These are phyloP conservation scores for Rhizoclosmatium globosum DNA, from an alignment of 192 early-diverging fungal genomes.

Conservation along the genomic window DNA sequence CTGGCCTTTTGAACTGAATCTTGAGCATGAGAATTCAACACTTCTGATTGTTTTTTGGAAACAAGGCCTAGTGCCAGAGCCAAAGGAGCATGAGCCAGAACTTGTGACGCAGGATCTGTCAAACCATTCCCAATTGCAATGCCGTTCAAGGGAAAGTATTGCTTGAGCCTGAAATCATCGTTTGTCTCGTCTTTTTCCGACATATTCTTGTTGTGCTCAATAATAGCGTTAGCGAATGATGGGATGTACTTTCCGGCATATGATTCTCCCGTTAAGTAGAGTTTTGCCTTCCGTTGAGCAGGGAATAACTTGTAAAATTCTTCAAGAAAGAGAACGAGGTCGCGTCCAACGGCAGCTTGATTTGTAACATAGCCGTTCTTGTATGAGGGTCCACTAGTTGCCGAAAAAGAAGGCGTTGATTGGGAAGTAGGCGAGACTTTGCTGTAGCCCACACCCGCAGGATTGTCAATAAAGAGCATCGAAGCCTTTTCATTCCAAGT, in stretches of 20 bases:
- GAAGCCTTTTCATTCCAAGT: constrained; percentile 78
- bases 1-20: constrained; percentile 52
- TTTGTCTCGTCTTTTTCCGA: not conserved
- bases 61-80: constrained; percentile 67
- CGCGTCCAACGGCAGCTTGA: constrained; percentile 71
- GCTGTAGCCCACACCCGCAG: constrained; percentile 77
- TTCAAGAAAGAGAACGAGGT: constrained; percentile 75
- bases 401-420: not conserved
- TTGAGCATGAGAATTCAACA: constrained; percentile 48
- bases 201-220: constrained; percentile 58
- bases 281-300: constrained; percentile 58
- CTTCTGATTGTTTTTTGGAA: constrained; percentile 44
- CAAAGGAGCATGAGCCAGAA: constrained; percentile 64
- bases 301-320: constrained; percentile 76
- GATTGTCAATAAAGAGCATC: constrained; percentile 83
- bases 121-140: constrained; percentile 71
- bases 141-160: constrained; percentile 54
- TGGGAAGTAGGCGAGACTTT: constrained; percentile 27
- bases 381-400: not conserved
- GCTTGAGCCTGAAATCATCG: not conserved
- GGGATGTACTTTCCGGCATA: constrained; percentile 73
- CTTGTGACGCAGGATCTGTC: constrained; percentile 69
- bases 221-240: constrained; percentile 68
- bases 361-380: constrained; percentile 74
- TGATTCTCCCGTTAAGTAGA: constrained; percentile 73